phyloP scores from a whole-genome alignment of 345 rosid genomes.

The Melaleuca quinquenervia region DNA sequence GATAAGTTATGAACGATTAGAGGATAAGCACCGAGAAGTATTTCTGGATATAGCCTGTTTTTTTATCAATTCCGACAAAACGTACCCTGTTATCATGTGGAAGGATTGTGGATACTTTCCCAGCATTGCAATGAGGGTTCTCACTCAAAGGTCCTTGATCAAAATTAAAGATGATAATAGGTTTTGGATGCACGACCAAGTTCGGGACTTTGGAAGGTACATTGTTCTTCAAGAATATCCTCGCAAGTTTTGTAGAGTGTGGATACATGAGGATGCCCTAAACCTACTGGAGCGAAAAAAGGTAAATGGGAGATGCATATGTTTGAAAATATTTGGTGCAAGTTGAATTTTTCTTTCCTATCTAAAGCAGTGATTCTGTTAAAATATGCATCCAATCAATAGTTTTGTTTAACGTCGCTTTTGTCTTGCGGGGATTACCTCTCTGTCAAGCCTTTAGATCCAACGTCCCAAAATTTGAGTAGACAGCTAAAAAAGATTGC shows the following conservation, averaged over 20 bases:
- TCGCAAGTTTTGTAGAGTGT: not conserved
- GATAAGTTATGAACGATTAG: not conserved
- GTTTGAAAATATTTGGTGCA: not conserved
- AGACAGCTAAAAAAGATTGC: too few relatives aligned
- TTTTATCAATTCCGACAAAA: not conserved
- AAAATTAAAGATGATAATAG: not conserved
- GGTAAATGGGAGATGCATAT: not conserved
- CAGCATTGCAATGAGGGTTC: not conserved
- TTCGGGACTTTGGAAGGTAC: not conserved
- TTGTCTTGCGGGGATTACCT: not conserved
- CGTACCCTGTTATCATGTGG: not conserved
- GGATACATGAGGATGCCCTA: not conserved
- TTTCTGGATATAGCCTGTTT: not conserved
- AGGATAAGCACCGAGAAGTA: not conserved
- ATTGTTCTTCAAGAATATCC: not conserved
- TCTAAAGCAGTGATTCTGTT: too few relatives aligned
- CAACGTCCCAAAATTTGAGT: too few relatives aligned
- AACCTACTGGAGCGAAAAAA: not conserved
- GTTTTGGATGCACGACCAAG: not conserved
- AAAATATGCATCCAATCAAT: too few relatives aligned
- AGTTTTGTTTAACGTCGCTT: too few relatives aligned
- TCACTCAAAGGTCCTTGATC: not conserved
- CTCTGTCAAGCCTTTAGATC: not conserved
- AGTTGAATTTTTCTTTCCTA: not conserved
- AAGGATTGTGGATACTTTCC: not conserved